Evolutionary conservation across 345 rosid genomes (phyloP), one percentile per base, ranked within the genome.

Genomic region (Salix koriyanagi): DNA sequence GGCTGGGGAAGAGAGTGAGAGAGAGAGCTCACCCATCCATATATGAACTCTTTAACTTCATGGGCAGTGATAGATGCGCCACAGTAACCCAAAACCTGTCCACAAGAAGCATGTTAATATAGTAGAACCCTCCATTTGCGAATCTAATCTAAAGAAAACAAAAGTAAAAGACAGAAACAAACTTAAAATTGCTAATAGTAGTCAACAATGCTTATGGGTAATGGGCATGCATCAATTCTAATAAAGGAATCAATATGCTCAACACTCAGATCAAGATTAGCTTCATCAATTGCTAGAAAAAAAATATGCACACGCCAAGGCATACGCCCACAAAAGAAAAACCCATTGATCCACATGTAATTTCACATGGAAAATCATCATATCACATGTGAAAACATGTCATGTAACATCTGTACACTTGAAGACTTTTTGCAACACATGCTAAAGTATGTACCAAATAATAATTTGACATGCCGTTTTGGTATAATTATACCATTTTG

Each of bases 51-150:
- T 36, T 65, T 70, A 83, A 74, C 78, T 76, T 83, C 70, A 70
- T 62, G 1, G 85, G 85, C 48, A 34, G 25, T 18, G 70, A 58
- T 18, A 75, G 16, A 41, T 80, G 68, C 41, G 69, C 72, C 32
- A 50, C 56, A 16, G 84, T 67, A 72, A 71, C 65, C 86, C 84
- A 84, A 65, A 83, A 83, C 70, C 86, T 84, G 77, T 32, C 68
- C 52, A 75, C 42, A n/a, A 15, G 56, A 70, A 61, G 28, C 56
- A 28, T 36, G 41, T 69, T 74, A 58, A 62, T n/a, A 67, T 9
- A 74, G 41, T 13, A 39, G 60, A 5, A 48, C n/a, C 25, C 48
- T 32, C 10, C 5, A 5, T 67, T 37, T 18, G 46, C 16, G 10
- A 37, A 37, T 19, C 12, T 21, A 7, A 56, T 56, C 13, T 56